Percentiles rank a stretch among this genome's conserved stretches.
Conservation (phyloP, 2,329 filamentous ascomycete species). For the Epicoccum nigrum region DNA sequence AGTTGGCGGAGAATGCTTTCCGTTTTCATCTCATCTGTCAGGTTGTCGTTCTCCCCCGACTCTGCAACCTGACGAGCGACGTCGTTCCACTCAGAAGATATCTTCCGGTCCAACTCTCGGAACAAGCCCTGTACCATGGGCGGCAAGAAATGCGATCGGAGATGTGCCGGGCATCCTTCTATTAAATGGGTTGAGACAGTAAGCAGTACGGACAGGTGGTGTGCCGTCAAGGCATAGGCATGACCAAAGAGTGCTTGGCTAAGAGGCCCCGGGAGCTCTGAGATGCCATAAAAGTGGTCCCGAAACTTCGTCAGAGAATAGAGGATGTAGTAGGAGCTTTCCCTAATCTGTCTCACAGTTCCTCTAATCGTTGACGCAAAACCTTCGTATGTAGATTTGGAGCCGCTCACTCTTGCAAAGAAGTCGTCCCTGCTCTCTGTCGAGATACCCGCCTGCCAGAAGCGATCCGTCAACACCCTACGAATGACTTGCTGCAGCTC, state of each 20-base stretch:
- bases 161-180: conserved; percentile 84
- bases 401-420: conserved; percentile 87
- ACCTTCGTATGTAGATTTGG: conserved; percentile 87
- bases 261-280: conserved; percentile 80
- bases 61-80: conserved; percentile 64
- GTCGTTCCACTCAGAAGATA: conserved; percentile 83
- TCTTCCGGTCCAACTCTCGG: conserved; percentile 83
- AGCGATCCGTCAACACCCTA: conserved; percentile 87
- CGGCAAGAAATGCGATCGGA: conserved; percentile 80
- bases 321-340: conserved; percentile 91
- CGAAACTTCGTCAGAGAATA: conserved; percentile 91
- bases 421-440: conserved; percentile 96
- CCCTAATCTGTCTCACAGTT: conserved; percentile 84
- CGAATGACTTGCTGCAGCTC: conserved; percentile 80
- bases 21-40: conserved; percentile 96
- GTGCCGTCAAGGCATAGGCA: conserved; percentile 81
- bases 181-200: conserved; percentile 88
- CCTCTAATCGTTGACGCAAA: conserved; percentile 92
- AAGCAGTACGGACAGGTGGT: conserved; percentile 92
- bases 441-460: conserved; percentile 98
- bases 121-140: conserved; percentile 83
- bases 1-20: conserved; percentile 94
- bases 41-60: conserved; percentile 71
- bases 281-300: conserved; percentile 87
- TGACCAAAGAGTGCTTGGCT: conserved; percentile 85